phyloP scores from a whole-genome alignment of 2,329 filamentous ascomycete species.

The Paecilomyces fulvus region DNA sequence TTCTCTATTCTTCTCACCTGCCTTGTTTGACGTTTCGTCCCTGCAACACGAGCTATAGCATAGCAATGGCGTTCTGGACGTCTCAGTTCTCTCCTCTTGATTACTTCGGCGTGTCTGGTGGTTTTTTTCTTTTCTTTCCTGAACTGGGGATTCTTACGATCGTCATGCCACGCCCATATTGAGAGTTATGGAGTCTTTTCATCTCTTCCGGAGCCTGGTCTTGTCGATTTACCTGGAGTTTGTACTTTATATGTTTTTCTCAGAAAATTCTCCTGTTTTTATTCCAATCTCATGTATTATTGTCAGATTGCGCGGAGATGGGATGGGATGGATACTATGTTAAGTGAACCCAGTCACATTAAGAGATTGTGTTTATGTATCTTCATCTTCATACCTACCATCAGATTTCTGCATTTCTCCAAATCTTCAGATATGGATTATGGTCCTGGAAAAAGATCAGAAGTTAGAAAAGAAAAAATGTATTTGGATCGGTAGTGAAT shows the following conservation, averaged over 20 bases:
- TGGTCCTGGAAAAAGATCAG: background rate
- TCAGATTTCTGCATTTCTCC: background rate
- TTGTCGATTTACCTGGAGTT: background rate
- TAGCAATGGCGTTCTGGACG: slow-evolving; percentile 10
- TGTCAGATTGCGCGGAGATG: background rate
- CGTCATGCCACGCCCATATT: background rate
- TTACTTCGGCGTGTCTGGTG: background rate
- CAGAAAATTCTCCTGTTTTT: background rate
- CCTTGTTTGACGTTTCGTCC: background rate
- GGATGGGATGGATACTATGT: background rate
- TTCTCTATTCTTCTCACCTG: background rate
- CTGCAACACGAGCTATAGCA: slow-evolving; percentile 1
- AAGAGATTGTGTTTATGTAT: background rate
- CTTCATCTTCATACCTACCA: background rate
- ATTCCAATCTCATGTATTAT: background rate
- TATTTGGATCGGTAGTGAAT: background rate
- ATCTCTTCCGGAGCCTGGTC: background rate
- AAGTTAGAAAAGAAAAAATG: background rate
- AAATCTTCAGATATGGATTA: background rate
- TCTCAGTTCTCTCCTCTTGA: background rate
- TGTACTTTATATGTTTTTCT: background rate
- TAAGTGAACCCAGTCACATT: background rate
- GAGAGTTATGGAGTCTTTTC: background rate
- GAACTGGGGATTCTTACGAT: background rate
- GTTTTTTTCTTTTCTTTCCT: background rate